Percentiles rank a stretch among this genome's conserved stretches.
Conservation (phyloP, 192 early-diverging fungal genomes). For the Coemansia sp. region DNA sequence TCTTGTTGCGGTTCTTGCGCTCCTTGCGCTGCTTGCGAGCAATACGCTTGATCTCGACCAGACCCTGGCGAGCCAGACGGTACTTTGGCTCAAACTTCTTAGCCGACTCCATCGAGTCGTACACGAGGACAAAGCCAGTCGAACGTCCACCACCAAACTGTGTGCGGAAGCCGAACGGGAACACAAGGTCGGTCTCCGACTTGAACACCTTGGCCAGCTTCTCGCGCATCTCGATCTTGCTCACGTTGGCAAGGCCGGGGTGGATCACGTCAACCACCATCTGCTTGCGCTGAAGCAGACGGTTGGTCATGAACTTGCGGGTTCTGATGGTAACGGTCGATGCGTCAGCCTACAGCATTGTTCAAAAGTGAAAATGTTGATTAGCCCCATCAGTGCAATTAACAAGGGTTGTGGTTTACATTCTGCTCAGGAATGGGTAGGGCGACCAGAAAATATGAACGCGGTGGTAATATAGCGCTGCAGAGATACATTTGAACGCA, state of each 20-base stretch:
- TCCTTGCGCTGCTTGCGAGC: constrained; percentile 99
- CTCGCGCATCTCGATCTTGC: constrained; percentile 90
- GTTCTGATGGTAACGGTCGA: constrained; percentile 93
- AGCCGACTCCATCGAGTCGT: constrained; percentile 88
- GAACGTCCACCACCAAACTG: constrained; percentile 96
- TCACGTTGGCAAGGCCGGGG: constrained; percentile 89
- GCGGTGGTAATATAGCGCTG: no score
- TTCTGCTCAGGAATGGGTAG: background rate
- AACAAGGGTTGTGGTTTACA: background rate
- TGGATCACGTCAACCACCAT: constrained; percentile 96
- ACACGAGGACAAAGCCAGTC: constrained; percentile 94
- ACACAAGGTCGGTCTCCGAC: constrained; percentile 81
- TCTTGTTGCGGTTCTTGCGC: constrained; percentile 98
- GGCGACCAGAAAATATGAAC: no score
- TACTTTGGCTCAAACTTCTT: constrained; percentile 99
- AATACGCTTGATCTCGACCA: constrained; percentile 62
- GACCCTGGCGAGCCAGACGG: constrained; percentile 81
- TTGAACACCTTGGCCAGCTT: constrained; percentile 97
- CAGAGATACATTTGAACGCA: no score
- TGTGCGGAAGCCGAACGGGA: constrained; percentile 95
- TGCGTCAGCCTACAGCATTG: constrained; percentile 66
- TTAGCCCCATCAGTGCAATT: background rate
- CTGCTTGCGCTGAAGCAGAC: constrained; percentile 95
- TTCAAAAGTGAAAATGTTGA: background rate
- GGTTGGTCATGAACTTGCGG: constrained; percentile 99